Base-by-base conservation (phyloP, 495 filamentous ascomycete species). In the Haplographium delicatum region DNA sequence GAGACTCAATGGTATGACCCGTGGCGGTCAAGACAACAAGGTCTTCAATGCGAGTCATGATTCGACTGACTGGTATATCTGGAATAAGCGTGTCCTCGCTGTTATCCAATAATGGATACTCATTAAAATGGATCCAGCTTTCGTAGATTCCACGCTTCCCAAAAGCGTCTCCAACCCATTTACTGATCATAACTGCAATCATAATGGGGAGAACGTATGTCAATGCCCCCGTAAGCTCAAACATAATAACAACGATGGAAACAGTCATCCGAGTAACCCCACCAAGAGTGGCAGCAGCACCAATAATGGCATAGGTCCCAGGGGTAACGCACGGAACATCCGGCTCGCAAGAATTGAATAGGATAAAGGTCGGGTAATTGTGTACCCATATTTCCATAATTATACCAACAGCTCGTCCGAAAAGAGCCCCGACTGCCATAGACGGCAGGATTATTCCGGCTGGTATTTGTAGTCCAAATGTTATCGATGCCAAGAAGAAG, bases 201-300 rank as follows among this genome's bases (percentile, higher is more conserved):
- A 98, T 98, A 63, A 98, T 97, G 16, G 93, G 93, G 9, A 98
- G 82, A 26, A 98, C 93, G 64, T 98, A 97, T 0, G 91, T 95
- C 11, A 98, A 72, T 0, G 93, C 94, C 22, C 93, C 93, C 0
- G 93, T 98, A 23, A 98, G 81, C 68, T 98, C 93, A 57, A 97
- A 98, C 88, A 95, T 97, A 68, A 98, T 97, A 54, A 97, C 93
- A 2, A 97, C 93, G 59, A 98, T 96, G 9, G 91, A 96, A 6
- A 83, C 79, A 9, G 93, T 98, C 87, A 98, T 96, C 57, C 93
- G 82, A 22, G 91, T 97, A n/a, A 93, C 88, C 40, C 93, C 93
- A n/a, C 84, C 90, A 3, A 98, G 80, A 2, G 91, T 86, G 18
- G 94, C 90, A n/a, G 94, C 91, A 2, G 93, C 93, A 25, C 94